These are phyloP conservation scores for Chlorella ohadii DNA, from an alignment of 139 green algal genomes.

Conservation along the genomic window DNA sequence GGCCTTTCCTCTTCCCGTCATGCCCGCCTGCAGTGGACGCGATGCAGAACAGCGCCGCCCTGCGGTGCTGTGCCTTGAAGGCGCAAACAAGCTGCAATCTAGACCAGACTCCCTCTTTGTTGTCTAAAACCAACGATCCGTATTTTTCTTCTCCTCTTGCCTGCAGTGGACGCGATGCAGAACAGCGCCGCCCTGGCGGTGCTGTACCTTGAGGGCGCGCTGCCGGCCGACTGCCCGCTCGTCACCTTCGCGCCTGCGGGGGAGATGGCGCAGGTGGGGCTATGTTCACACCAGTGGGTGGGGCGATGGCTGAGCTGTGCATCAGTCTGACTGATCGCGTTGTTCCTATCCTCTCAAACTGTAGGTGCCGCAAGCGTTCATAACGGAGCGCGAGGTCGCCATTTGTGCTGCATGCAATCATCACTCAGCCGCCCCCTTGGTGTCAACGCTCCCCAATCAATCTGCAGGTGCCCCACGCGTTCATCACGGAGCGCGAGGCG, in stretches of 20 bases:
- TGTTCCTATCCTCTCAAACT: too few species aligned
- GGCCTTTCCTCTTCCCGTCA: background rate
- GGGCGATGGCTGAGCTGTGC: too few species aligned
- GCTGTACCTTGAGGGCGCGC: conserved; percentile 28
- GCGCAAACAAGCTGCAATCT: too few species aligned
- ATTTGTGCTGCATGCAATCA: too few species aligned
- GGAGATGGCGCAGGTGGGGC: conserved; percentile 26
- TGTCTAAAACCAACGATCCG: too few species aligned
- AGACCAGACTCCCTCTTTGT: too few species aligned
- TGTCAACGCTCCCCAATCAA: too few species aligned
- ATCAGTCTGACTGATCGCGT: too few species aligned
- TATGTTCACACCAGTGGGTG: background rate
- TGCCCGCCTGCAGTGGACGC: background rate
- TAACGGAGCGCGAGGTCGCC: too few species aligned
- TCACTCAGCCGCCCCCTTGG: too few species aligned
- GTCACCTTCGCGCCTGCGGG: conserved; percentile 26
- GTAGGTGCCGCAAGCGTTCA: too few species aligned
- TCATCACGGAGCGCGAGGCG: conserved; percentile 10
- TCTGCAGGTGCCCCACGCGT: conserved; percentile 17
- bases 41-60: too few species aligned
- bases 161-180: conserved; percentile 10
- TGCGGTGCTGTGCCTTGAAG: conserved; percentile 28
- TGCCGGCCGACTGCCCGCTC: conserved; percentile 3
- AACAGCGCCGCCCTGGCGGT: conserved; percentile 13
- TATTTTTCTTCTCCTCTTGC: background rate